A percentile compares a stretch with the other conserved stretches of the same genome.
Conservation (phyloP, 371 early-diverging fungal species). For the Mortierella sp. region DNA sequence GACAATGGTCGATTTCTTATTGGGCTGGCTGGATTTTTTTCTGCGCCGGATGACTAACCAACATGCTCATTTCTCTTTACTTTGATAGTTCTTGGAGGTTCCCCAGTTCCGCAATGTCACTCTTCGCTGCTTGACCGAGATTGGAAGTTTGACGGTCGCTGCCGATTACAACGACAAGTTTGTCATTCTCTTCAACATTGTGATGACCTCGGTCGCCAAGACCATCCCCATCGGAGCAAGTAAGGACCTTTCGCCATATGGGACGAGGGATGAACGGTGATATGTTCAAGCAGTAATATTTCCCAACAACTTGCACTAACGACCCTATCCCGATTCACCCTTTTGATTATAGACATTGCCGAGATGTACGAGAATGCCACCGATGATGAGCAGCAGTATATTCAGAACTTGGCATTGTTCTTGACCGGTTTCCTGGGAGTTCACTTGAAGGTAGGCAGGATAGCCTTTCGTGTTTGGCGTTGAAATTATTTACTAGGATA, state of each 20-base stretch:
- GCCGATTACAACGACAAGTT: constrained; percentile 87
- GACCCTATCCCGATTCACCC: background rate
- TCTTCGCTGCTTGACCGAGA: constrained; percentile 95
- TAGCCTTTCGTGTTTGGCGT: too few species aligned
- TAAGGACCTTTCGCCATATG: constrained; percentile 34
- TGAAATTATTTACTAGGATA: too few species aligned
- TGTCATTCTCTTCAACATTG: constrained; percentile 82
- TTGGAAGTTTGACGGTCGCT: constrained; percentile 84
- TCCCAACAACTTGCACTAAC: background rate
- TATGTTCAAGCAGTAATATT: background rate
- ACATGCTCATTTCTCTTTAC: background rate
- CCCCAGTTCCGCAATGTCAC: constrained; percentile 93
- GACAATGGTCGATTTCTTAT: too few species aligned
- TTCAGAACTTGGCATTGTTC: constrained; percentile 90
- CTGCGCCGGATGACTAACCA: background rate
- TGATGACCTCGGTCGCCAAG: constrained; percentile 77
- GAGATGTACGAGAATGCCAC: constrained; percentile 85
- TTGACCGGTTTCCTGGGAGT: constrained; percentile 86
- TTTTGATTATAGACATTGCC: constrained; percentile 72
- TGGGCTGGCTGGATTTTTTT: background rate
- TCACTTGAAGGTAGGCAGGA: constrained; percentile 81
- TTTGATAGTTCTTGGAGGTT: constrained; percentile 80
- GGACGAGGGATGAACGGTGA: too few species aligned
- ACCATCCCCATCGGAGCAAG: constrained; percentile 80
- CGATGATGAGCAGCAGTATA: constrained; percentile 92